Evolutionary conservation across 257 asterid species (phyloP).

Genomic region (Solanum sitiens): DNA sequence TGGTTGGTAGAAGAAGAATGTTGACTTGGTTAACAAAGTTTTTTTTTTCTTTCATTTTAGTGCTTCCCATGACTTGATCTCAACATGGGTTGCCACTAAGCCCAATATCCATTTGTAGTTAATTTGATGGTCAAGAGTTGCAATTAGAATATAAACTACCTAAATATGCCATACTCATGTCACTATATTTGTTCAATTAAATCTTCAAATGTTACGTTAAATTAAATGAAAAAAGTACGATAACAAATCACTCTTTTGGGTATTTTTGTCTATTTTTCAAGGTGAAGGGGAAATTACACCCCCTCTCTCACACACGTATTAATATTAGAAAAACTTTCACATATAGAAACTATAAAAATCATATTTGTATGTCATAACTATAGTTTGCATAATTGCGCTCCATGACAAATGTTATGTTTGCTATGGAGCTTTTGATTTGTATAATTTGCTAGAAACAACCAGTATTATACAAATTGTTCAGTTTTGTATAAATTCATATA

Average conservation of each 20-base stretch:
- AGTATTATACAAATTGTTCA: no score
- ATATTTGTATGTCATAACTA: no score
- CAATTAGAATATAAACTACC: not conserved
- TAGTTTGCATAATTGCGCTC: no score
- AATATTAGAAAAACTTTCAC: no score
- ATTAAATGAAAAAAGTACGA: not conserved
- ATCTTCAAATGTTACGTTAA: not conserved
- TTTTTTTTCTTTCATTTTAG: not conserved
- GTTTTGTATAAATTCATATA: no score
- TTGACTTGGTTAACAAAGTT: conserved; percentile 10
- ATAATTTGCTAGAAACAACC: no score
- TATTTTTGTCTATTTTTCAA: not conserved
- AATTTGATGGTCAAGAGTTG: not conserved
- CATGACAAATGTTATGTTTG: no score
- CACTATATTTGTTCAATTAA: not conserved
- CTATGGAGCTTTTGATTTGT: no score
- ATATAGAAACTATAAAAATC: no score
- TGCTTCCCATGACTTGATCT: conserved; percentile 15
- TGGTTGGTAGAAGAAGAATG: not conserved
- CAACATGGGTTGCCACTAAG: not conserved
- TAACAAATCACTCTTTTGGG: not conserved
- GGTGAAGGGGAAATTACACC: not conserved
- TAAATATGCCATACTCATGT: not conserved
- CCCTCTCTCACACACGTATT: not conserved
- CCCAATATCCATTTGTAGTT: not conserved